These are phyloP conservation scores for Leptographium flavum DNA, from an alignment of 2,329 filamentous ascomycete species.

Conservation along the genomic window DNA sequence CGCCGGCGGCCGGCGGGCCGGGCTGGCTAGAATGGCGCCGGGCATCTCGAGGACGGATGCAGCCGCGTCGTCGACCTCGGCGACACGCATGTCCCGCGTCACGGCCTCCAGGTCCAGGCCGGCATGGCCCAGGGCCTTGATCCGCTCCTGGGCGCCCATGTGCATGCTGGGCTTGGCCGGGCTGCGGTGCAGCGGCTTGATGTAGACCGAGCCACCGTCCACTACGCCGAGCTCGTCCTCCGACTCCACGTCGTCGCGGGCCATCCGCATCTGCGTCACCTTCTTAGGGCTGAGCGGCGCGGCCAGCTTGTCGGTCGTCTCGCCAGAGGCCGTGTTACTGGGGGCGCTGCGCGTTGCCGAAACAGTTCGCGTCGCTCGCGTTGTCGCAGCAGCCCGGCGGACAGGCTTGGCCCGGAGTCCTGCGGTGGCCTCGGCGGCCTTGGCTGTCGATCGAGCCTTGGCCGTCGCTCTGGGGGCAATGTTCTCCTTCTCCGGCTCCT, in stretches of 20 bases:
- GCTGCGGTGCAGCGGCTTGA: constrained; percentile 39
- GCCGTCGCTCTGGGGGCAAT: constrained; percentile 24
- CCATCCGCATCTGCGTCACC: constrained; percentile 39
- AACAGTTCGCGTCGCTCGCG: constrained; percentile 5
- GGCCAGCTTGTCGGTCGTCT: constrained; percentile 13
- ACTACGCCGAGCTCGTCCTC: constrained; percentile 45
- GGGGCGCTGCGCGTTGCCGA: background rate
- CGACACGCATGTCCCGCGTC: background rate
- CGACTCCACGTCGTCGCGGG: constrained; percentile 29
- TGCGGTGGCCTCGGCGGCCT: constrained; percentile 5
- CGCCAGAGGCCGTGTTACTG: constrained; percentile 6
- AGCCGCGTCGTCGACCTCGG: constrained; percentile 13
- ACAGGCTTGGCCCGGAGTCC: constrained; percentile 20
- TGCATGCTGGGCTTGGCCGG: constrained; percentile 33
- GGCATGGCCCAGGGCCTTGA: background rate
- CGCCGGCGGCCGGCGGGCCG: constrained; percentile 37
- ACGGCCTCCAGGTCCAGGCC: constrained; percentile 3
- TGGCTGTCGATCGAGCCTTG: constrained; percentile 15
- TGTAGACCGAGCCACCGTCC: constrained; percentile 27
- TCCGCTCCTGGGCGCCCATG: constrained; percentile 3
- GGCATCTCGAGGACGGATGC: constrained; percentile 20
- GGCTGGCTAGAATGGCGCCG: constrained; percentile 32
- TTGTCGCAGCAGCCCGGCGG: constrained; percentile 6
- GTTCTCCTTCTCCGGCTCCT: constrained; percentile 53
- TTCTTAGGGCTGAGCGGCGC: constrained; percentile 51